These are phyloP conservation scores for Nitzschia sp. DNA, from an alignment of 108 stramenopile species.

Conservation along the genomic window DNA sequence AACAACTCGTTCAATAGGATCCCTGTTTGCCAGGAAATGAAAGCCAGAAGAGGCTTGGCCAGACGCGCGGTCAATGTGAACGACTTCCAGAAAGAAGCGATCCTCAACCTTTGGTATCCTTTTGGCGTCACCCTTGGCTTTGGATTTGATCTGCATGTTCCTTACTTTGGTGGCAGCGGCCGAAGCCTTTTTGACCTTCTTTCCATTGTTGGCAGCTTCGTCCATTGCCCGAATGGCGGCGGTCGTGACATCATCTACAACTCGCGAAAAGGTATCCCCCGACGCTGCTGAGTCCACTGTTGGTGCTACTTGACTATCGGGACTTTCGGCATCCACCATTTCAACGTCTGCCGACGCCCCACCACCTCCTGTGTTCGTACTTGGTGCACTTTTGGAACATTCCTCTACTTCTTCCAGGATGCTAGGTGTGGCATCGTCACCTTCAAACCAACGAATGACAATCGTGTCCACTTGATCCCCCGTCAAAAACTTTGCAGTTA, in stretches of 20 bases:
- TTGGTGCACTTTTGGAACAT: neutral
- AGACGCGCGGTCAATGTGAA: slow-evolving; percentile 25
- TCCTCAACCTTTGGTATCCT: slow-evolving; percentile 40
- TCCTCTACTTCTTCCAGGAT: neutral
- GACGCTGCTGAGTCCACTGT: no score
- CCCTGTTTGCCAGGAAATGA: slow-evolving; percentile 45
- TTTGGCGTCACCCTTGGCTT: slow-evolving; percentile 50
- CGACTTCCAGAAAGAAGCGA: slow-evolving; percentile 54
- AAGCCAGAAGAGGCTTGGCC: neutral
- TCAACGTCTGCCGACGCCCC: neutral
- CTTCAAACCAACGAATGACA: slow-evolving; percentile 42
- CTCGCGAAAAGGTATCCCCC: neutral
- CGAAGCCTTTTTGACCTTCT: slow-evolving; percentile 30
- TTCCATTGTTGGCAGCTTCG: slow-evolving; percentile 10
- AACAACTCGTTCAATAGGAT: slow-evolving; percentile 48
- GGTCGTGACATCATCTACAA: slow-evolving; percentile 14
- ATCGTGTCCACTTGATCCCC: slow-evolving; percentile 22
- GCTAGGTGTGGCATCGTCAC: slow-evolving; percentile 17
- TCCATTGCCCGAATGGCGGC: slow-evolving; percentile 17
- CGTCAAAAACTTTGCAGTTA: slow-evolving; percentile 19
- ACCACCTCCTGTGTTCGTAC: neutral
- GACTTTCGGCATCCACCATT: neutral
- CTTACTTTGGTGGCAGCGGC: slow-evolving; percentile 41
- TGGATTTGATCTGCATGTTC: slow-evolving; percentile 57
- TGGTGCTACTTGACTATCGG: slow-evolving; percentile 7